phyloP scores from a whole-genome alignment of 768 basidiomycete genomes.

The Xerocomellus dryophilus region DNA sequence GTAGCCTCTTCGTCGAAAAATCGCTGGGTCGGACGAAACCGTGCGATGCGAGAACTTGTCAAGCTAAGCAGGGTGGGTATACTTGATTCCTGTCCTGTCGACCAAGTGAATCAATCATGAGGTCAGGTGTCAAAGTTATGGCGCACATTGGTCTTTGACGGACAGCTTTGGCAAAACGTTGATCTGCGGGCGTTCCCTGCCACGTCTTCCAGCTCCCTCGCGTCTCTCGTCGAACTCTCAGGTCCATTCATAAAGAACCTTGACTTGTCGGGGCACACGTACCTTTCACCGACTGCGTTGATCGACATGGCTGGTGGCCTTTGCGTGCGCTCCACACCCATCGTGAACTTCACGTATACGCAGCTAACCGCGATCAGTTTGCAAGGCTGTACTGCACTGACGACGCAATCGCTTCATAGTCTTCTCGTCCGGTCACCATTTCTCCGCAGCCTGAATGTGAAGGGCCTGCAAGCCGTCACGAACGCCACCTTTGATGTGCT shows the following conservation, averaged over 20 bases:
- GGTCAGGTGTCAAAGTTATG: conserved; percentile 73
- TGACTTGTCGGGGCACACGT: conserved; percentile 60
- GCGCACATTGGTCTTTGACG: conserved; percentile 75
- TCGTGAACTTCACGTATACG: conserved; percentile 44
- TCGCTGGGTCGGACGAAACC: conserved; percentile 74
- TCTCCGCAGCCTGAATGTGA: conserved; percentile 58
- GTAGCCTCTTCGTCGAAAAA: conserved; percentile 60
- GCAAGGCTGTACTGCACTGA: conserved; percentile 66
- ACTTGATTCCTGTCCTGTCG: conserved; percentile 11
- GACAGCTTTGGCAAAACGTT: conserved; percentile 76
- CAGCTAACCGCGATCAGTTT: conserved; percentile 71
- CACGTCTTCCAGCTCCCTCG: conserved; percentile 48
- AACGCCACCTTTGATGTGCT: conserved; percentile 74
- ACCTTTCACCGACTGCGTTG: conserved; percentile 48
- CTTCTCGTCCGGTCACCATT: conserved; percentile 64
- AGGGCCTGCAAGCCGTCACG: conserved; percentile 65
- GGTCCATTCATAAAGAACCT: conserved; percentile 65
- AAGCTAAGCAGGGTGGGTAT: conserved; percentile 71
- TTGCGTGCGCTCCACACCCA: conserved; percentile 40
- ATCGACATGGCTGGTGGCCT: conserved; percentile 53
- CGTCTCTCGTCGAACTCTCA: conserved; percentile 49
- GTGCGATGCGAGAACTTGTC: conserved; percentile 73
- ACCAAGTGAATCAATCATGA: conserved; percentile 15
- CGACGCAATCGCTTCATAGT: conserved; percentile 63
- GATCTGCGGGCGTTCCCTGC: conserved; percentile 63